phyloP scores from a whole-genome alignment of 305 asterid genomes.

The Fraxinus paxiana region DNA sequence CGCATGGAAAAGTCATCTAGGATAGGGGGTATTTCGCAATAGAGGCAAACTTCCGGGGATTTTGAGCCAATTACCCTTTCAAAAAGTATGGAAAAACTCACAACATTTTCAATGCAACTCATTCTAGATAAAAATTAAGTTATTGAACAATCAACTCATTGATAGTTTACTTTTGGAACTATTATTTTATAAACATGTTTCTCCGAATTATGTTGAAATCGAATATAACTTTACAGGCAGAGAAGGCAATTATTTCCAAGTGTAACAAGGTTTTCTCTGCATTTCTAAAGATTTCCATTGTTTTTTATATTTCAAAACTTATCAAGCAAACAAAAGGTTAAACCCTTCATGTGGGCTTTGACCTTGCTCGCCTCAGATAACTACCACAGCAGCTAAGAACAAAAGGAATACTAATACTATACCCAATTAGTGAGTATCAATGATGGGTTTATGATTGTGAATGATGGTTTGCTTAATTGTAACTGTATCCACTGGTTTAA shows the following conservation, averaged over 20 bases:
- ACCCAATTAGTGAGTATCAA: neutral
- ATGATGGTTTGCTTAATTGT: neutral
- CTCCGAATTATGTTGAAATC: constrained; percentile 4
- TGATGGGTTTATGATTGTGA: neutral
- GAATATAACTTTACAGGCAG: neutral
- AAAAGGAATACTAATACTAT: neutral
- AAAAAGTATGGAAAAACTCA: neutral
- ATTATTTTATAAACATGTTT: neutral
- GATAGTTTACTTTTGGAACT: neutral
- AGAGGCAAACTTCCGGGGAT: neutral
- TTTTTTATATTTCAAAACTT: neutral
- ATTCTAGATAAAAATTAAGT: neutral
- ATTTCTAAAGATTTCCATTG: neutral
- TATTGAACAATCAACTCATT: neutral
- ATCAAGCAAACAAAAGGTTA: neutral
- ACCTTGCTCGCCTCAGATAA: neutral
- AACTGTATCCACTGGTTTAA: neutral
- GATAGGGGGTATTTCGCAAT: neutral
- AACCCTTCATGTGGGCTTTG: neutral
- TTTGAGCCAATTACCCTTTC: neutral
- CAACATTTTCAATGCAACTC: neutral
- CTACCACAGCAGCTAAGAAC: neutral
- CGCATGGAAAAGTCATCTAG: neutral
- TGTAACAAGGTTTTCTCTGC: neutral
- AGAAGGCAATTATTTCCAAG: neutral